These are phyloP conservation scores for Candolleomyces aberdarensis DNA, from an alignment of 768 basidiomycete species.

Conservation along the genomic window DNA sequence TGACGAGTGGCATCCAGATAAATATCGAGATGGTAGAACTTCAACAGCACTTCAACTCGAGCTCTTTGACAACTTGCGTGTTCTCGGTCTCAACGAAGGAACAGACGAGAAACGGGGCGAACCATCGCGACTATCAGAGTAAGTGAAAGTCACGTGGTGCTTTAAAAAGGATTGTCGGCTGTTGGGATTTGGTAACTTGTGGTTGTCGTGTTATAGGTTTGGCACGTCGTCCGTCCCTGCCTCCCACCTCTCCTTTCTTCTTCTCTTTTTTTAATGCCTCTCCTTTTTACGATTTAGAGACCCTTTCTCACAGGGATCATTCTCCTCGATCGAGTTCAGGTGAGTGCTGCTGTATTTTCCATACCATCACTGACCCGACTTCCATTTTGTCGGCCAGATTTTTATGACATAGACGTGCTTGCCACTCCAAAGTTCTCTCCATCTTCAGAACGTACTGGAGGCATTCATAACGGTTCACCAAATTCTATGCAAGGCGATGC, in stretches of 20 bases:
- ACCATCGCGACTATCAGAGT: not conserved
- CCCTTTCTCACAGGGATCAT: not conserved
- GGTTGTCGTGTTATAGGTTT: not conserved
- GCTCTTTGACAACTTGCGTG: too few species aligned
- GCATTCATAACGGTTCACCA: not conserved
- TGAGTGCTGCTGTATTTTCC: slow-evolving; percentile 7
- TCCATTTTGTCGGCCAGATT: not conserved
- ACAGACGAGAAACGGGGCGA: too few species aligned
- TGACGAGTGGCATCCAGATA: too few species aligned
- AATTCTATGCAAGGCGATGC: slow-evolving; percentile 4
- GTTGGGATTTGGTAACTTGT: not conserved
- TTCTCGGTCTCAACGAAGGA: too few species aligned
- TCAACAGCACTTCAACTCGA: too few species aligned
- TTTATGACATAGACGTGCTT: slow-evolving; percentile 5
- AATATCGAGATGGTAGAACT: too few species aligned
- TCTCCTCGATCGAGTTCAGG: not conserved
- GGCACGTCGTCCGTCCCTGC: not conserved
- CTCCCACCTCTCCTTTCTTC: not conserved
- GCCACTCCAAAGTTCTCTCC: not conserved
- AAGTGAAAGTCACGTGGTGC: not conserved
- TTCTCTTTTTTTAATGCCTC: not conserved
- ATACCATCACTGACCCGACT: not conserved
- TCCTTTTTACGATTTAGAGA: slow-evolving; percentile 2
- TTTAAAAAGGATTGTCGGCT: too few species aligned
- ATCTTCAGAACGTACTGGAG: not conserved